Evolutionary conservation across 169 alveolate genomes (phyloP), one percentile per base, ranked within the genome.

Genomic region (Perkinsus chesapeaki): DNA sequence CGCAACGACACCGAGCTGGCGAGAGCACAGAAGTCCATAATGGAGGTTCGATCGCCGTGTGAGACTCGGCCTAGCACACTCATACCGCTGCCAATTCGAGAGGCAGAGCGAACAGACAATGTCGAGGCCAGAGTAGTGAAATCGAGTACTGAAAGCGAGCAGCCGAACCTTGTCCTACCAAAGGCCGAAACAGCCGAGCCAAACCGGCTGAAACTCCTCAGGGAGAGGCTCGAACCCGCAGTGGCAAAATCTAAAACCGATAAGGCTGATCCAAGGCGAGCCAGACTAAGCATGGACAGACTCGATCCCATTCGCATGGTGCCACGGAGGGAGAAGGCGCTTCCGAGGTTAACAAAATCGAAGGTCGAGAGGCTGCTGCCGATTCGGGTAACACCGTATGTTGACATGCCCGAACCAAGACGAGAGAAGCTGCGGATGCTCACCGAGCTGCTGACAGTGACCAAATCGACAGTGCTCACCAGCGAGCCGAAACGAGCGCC

Each of bases 201-300:
- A 60, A 38, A 91, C 37, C 92, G 92, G 92, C 92, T 38, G 92
- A 91, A 91, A 34, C 39, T 16, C 27, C 92, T 39, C 72, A 91
- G 72, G 37, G 73, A 39, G 39, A 91, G 60, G 60, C 60, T 43
- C 60, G 60, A 43, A 16, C 60, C 60, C 60, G 16, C 60, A 16
- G 60, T 43, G 60, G 60, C 60, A 16, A 43, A 43, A 16, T 43
- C 60, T 16, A 43, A 16, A 43, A 43, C 60, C 5, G 60, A 43
- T 5, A 43, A 16, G 5, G 60, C 60, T 16, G 60, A 43, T 5
- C 60, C 60, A 43, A 43, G 60, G 5, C 60, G 60, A 16, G 60
- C 60, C 60, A 16, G 16, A 9, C 60, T 16, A 16, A 43, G 16
- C 60, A 43, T 5, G 23, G 60, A 43, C 60, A 43, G 60, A 43